Conservation (phyloP, 352 stramenopile species). For the Blastocystis sp. region DNA sequence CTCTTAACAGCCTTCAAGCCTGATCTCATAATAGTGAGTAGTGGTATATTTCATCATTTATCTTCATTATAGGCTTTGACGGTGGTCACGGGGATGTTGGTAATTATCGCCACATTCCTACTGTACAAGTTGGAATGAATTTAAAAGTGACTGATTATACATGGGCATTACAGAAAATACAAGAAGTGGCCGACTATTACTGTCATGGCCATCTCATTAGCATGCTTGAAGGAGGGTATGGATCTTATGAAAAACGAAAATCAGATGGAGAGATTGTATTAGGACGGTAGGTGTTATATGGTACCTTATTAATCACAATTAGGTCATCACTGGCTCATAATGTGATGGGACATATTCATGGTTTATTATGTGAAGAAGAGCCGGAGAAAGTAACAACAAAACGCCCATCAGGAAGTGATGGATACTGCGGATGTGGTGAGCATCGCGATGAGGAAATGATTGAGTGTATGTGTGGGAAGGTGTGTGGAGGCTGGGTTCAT, state of each 20-base stretch:
- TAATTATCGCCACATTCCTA: slow-evolving; percentile 74
- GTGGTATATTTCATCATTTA: slow-evolving; percentile 1
- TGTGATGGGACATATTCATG: slow-evolving; percentile 29
- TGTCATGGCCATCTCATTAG: slow-evolving; percentile 88
- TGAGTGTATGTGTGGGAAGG: slow-evolving; percentile 27
- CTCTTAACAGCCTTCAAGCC: slow-evolving; percentile 77
- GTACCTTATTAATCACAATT: neutral
- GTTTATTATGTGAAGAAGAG: slow-evolving; percentile 30
- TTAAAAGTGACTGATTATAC: slow-evolving; percentile 81
- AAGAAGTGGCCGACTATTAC: slow-evolving; percentile 85
- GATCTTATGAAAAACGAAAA: slow-evolving; percentile 60
- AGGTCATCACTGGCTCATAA: slow-evolving; percentile 59
- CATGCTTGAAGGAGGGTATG: slow-evolving; percentile 90
- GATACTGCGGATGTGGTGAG: slow-evolving; percentile 40
- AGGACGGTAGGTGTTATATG: neutral
- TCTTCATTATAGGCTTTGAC: slow-evolving; percentile 78
- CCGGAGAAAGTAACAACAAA: neutral
- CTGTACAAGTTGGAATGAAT: slow-evolving; percentile 71
- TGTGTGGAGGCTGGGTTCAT: slow-evolving; percentile 66
- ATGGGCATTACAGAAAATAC: slow-evolving; percentile 80
- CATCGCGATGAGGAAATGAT: slow-evolving; percentile 59
- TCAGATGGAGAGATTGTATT: neutral
- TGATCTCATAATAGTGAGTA: slow-evolving; percentile 79
- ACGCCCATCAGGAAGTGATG: neutral
- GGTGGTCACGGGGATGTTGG: slow-evolving; percentile 75